Evolutionary conservation across 2,329 filamentous ascomycete species (phyloP).

Genomic region (Trichophyton benhamiae): DNA sequence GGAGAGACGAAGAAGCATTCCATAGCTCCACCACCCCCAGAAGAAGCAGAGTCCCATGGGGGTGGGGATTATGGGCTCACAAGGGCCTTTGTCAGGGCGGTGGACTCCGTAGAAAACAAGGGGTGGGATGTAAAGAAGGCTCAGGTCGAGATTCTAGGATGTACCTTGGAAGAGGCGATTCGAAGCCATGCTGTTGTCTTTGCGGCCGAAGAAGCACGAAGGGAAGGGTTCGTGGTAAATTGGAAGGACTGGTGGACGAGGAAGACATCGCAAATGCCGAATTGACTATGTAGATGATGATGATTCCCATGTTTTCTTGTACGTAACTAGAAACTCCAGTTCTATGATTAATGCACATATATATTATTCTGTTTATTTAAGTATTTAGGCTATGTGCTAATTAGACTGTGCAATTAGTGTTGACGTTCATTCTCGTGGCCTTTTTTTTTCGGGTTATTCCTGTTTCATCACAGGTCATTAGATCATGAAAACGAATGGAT

Average conservation of each 20-base stretch:
- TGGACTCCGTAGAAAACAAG: slow-evolving; percentile 63
- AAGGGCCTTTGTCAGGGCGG: slow-evolving; percentile 68
- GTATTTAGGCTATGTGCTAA: background rate
- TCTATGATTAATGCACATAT: background rate
- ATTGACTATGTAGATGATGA: background rate
- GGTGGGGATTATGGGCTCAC: slow-evolving; percentile 72
- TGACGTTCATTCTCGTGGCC: background rate
- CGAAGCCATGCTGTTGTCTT: slow-evolving; percentile 87
- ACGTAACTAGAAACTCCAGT: background rate
- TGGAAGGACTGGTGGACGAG: slow-evolving; percentile 66
- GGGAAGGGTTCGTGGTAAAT: slow-evolving; percentile 54
- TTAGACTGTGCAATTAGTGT: background rate
- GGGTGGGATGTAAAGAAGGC: slow-evolving; percentile 55
- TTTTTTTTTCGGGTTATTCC: background rate
- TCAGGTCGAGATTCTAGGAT: slow-evolving; percentile 65
- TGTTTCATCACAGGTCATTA: background rate
- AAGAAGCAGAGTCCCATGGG: slow-evolving; percentile 50
- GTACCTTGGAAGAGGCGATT: slow-evolving; percentile 75
- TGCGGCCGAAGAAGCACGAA: slow-evolving; percentile 78
- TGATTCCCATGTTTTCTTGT: no score
- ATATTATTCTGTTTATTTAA: background rate
- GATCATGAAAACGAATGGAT: background rate
- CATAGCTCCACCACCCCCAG: slow-evolving; percentile 47
- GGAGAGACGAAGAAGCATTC: slow-evolving; percentile 42
- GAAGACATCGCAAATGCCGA: slow-evolving; percentile 29